Percentiles rank a stretch among this genome's conserved stretches.
phyloP scores from a whole-genome alignment of 345 rosid species.

The Populus euphratica region DNA sequence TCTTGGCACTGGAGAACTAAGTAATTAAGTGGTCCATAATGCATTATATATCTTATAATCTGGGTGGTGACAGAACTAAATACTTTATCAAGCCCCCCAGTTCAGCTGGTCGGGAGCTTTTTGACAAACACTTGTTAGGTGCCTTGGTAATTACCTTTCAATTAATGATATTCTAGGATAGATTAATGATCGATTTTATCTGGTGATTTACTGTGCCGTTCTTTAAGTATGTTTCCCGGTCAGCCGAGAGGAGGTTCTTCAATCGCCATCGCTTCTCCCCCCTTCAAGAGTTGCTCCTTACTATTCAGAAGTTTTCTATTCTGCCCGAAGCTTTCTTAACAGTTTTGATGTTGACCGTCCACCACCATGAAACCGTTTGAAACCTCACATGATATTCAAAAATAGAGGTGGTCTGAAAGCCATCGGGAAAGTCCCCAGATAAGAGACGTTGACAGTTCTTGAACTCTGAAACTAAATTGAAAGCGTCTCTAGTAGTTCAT shows the following conservation, averaged over 20 bases:
- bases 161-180: background rate
- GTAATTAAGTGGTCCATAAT: constrained; percentile 2
- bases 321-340: background rate
- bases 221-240: background rate
- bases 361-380: background rate
- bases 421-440: background rate
- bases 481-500: too few species aligned
- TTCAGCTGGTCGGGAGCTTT: constrained; percentile 6
- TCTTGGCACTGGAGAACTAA: background rate
- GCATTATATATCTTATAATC: background rate
- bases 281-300: background rate
- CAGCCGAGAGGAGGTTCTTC: background rate
- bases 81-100: constrained; percentile 2
- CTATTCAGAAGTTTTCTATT: too few species aligned
- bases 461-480: background rate
- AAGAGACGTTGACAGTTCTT: too few species aligned
- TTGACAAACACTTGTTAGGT: background rate
- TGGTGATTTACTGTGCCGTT: too few species aligned
- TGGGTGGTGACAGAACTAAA: background rate
- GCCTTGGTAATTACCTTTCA: background rate
- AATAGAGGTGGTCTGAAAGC: background rate
- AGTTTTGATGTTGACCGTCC: background rate
- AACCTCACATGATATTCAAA: too few species aligned
- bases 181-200: too few species aligned
- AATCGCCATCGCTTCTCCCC: background rate